Evolutionary conservation across 192 early-diverging fungal genomes (phyloP).

Genomic region (Lunasporangiospora selenospora): DNA sequence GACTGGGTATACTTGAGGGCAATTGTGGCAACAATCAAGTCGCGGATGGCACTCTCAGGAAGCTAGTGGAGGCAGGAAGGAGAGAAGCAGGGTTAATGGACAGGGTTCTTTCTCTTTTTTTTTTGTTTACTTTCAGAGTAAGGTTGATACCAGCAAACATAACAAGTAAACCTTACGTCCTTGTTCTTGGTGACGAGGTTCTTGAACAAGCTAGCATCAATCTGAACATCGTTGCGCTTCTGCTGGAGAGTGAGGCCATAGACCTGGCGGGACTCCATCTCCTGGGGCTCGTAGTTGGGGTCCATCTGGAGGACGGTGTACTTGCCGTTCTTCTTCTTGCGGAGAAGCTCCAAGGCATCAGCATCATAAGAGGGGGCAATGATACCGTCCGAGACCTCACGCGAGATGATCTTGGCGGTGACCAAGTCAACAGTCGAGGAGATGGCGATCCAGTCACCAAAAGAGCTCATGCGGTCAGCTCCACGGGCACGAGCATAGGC

Average conservation of each 20-base stretch:
- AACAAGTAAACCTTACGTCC: slow-evolving; percentile 51
- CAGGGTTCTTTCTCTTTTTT: no score
- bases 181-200: slow-evolving; percentile 89
- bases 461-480: slow-evolving; percentile 99
- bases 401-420: slow-evolving; percentile 94
- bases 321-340: slow-evolving; percentile 97
- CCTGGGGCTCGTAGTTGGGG: slow-evolving; percentile 84
- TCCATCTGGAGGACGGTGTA: slow-evolving; percentile 97
- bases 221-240: slow-evolving; percentile 87
- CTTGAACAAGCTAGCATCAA: slow-evolving; percentile 77
- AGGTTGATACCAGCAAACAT: no score
- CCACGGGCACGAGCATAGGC: slow-evolving; percentile 99
- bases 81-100: no score
- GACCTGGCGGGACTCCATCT: slow-evolving; percentile 91
- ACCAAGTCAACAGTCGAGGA: slow-evolving; percentile 87
- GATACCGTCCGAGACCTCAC: slow-evolving; percentile 97
- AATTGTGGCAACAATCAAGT: slow-evolving; percentile 96
- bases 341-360: slow-evolving; percentile 89
- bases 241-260: slow-evolving; percentile 94
- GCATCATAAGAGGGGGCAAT: slow-evolving; percentile 91
- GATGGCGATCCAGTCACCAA: slow-evolving; percentile 98
- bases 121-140: no score
- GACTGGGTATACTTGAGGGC: slow-evolving; percentile 99
- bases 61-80: slow-evolving; percentile 53
- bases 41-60: slow-evolving; percentile 71